Percentiles rank a stretch among this genome's conserved stretches.
Evolutionary conservation across 805 yeast species (phyloP).

Genomic region (Naumovozyma dairenensis): DNA sequence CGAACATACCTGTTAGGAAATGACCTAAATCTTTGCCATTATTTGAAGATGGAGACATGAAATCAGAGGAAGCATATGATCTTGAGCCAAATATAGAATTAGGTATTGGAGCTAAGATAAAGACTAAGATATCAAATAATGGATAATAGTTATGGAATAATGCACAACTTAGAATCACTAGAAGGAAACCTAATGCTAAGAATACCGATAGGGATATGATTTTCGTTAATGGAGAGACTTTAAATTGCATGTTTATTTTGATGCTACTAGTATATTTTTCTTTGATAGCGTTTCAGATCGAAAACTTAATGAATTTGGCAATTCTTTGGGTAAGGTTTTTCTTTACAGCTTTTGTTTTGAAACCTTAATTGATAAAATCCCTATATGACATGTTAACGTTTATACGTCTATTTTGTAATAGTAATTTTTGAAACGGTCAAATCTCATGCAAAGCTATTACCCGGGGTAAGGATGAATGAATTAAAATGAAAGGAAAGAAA

Average conservation of each 20-base stretch:
- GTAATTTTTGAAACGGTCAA: too few species aligned
- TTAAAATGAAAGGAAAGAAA: too few species aligned
- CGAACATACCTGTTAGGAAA: constrained; percentile 66
- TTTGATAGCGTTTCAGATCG: too few species aligned
- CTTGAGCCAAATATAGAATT: constrained; percentile 45
- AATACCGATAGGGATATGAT: constrained; percentile 33
- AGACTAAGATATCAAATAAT: constrained; percentile 57
- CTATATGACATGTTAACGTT: too few species aligned
- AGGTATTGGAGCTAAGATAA: constrained; percentile 64
- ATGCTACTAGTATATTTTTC: too few species aligned
- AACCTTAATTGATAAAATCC: too few species aligned
- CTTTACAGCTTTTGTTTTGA: too few species aligned
- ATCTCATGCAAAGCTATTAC: too few species aligned
- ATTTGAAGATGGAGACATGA: constrained; percentile 45
- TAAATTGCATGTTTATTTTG: constrained; percentile 15
- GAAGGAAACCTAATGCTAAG: constrained; percentile 79
- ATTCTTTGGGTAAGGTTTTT: too few species aligned
- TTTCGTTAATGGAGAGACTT: constrained; percentile 28
- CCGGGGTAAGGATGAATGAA: too few species aligned
- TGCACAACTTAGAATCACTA: constrained; percentile 82
- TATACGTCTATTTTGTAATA: too few species aligned
- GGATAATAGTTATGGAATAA: constrained; percentile 90
- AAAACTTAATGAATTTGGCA: too few species aligned
- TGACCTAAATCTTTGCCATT: constrained; percentile 65
- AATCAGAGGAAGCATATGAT: constrained; percentile 42